These are phyloP conservation scores for Fusarium anguioides DNA, from an alignment of 2,329 filamentous ascomycete genomes.

Conservation along the genomic window DNA sequence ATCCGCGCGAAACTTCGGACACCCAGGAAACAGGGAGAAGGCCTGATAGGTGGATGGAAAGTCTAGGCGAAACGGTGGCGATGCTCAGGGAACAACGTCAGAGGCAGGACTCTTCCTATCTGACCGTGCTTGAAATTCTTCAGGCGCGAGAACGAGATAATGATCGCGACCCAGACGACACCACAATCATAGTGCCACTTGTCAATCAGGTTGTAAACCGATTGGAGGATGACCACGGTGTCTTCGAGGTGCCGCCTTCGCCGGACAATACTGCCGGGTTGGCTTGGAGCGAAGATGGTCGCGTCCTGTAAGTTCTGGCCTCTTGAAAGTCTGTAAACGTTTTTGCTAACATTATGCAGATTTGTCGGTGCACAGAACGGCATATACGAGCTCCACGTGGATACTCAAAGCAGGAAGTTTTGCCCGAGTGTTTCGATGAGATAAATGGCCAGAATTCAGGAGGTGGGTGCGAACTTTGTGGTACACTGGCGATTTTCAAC, in stretches of 20 bases:
- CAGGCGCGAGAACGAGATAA: slow-evolving; percentile 49
- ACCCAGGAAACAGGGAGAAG: slow-evolving; percentile 34
- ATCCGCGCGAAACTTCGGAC: slow-evolving; percentile 47
- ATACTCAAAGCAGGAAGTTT: slow-evolving; percentile 69
- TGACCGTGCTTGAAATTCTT: slow-evolving; percentile 53
- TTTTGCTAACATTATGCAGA: slow-evolving; percentile 52
- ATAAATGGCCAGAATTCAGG: slow-evolving; percentile 48
- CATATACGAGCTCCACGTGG: slow-evolving; percentile 79
- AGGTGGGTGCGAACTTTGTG: slow-evolving; percentile 6
- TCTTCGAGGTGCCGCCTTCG: slow-evolving; percentile 58
- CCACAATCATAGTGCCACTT: slow-evolving; percentile 52
- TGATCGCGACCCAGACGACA: slow-evolving; percentile 51
- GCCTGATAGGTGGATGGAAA: slow-evolving; percentile 50
- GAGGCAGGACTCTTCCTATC: slow-evolving; percentile 51
- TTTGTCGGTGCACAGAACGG: slow-evolving; percentile 76
- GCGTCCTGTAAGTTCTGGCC: slow-evolving; percentile 62
- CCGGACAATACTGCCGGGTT: slow-evolving; percentile 70
- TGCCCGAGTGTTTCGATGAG: slow-evolving; percentile 66
- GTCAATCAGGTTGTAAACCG: slow-evolving; percentile 53
- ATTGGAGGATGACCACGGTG: slow-evolving; percentile 56
- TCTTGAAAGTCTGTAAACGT: neutral
- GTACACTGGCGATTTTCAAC: slow-evolving; percentile 14
- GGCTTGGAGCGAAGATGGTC: slow-evolving; percentile 71
- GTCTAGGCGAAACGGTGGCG: slow-evolving; percentile 51
- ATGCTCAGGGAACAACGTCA: slow-evolving; percentile 52